Evolutionary conservation across 305 asterid genomes (phyloP).

Genomic region (Rubia tinctorum): DNA sequence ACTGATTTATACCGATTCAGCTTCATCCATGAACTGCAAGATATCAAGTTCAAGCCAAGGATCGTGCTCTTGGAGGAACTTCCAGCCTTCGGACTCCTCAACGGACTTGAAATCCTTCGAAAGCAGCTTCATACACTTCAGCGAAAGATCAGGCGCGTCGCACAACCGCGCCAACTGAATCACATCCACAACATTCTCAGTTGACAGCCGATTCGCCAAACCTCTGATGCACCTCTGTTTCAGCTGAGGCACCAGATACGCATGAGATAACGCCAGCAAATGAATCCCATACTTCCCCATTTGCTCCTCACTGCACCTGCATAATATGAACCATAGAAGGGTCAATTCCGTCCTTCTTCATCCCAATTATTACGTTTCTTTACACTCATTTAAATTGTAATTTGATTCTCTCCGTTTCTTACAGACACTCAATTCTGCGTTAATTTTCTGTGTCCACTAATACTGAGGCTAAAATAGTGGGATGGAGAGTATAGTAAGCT

Average conservation of each 20-base stretch:
- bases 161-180: constrained; percentile 84
- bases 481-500: background rate
- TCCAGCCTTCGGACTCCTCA: constrained; percentile 81
- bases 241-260: constrained; percentile 69
- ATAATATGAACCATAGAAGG: constrained; percentile 9
- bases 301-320: constrained; percentile 71
- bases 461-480: background rate
- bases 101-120: constrained; percentile 46
- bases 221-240: constrained; percentile 69
- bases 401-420: too few relatives aligned
- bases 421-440: background rate
- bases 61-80: constrained; percentile 64
- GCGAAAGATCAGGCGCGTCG: constrained; percentile 80
- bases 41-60: constrained; percentile 84
- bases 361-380: background rate
- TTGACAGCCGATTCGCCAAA: constrained; percentile 38
- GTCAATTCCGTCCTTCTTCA: constrained; percentile 21
- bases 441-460: background rate
- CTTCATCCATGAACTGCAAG: constrained; percentile 68
- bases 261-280: constrained; percentile 75
- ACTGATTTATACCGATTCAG: constrained; percentile 48
- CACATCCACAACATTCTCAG: constrained; percentile 67
- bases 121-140: constrained; percentile 64
- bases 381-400: too few relatives aligned
- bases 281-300: constrained; percentile 74